Evolutionary conservation across 2,329 filamentous ascomycete species (phyloP).

Genomic region (Penicillium sclerotigenum): DNA sequence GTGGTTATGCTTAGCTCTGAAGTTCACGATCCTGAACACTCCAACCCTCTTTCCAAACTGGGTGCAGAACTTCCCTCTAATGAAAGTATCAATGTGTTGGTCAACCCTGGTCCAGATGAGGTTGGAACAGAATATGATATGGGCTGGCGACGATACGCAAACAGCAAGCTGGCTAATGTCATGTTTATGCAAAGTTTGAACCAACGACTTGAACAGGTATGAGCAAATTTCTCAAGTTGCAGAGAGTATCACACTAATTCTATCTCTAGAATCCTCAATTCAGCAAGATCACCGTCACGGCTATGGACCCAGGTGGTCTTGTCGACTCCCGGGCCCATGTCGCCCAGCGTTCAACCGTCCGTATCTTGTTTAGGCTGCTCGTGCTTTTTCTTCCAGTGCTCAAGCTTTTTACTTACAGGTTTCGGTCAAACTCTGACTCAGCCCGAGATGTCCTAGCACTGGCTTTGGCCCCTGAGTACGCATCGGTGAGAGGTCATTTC

Average conservation of each 20-base stretch:
- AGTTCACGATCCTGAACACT: slow-evolving; percentile 8
- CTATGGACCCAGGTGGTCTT: slow-evolving; percentile 10
- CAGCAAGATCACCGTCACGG: slow-evolving; percentile 4
- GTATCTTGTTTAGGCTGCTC: not conserved
- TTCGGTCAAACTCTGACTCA: slow-evolving; percentile 2
- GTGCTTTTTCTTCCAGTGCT: not conserved
- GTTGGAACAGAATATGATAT: slow-evolving; percentile 8
- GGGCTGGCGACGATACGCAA: slow-evolving; percentile 11
- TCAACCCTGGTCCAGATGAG: slow-evolving; percentile 1
- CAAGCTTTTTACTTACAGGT: not conserved
- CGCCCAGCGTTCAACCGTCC: not conserved
- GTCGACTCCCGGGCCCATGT: slow-evolving; percentile 9
- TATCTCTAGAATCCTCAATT: not conserved
- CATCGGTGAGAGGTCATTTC: not conserved
- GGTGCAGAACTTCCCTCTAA: not conserved
- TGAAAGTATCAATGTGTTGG: not conserved
- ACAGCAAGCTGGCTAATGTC: slow-evolving; percentile 11
- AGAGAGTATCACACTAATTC: not conserved
- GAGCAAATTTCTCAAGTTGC: not conserved
- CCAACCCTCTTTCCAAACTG: not conserved
- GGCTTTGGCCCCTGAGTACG: not conserved
- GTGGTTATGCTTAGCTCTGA: slow-evolving; percentile 9
- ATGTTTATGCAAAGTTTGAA: slow-evolving; percentile 13
- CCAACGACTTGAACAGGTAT: slow-evolving; percentile 3
- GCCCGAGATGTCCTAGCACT: not conserved